Base-by-base conservation (phyloP, 2,329 filamentous ascomycete genomes). In the Colletotrichum spaethianum region DNA sequence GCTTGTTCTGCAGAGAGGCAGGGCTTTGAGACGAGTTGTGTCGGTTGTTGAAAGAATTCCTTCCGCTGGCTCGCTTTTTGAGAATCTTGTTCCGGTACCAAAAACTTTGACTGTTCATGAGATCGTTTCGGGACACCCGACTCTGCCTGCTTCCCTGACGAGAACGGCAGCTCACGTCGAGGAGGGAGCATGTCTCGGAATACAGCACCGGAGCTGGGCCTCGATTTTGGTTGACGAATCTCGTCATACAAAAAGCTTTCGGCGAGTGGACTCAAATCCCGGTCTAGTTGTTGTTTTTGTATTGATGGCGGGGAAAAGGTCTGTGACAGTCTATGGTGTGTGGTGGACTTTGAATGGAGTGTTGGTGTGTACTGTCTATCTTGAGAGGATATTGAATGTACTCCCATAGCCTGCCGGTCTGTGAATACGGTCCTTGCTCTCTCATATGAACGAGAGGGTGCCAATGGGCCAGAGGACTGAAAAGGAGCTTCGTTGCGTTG, bases 161-260 rank as follows among this genome's bases (percentile, higher is more conserved):
- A 16, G 60, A 63, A 63, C 23, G 60, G 60, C 46, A 63, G 60
- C 44, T 52, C 44, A 40, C 60, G 60, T 1, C 60, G 60, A 50
- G 60, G 60, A 50, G 60, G 60, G 23, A 63, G 60, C 60, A 63
- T 63, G 5, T 63, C 60, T 28, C 36, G 60, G 16, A 63, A 18
- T 26, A 36, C n/a, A 16, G 31, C 33, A 28, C 31, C 36, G 12
- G 60, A 52, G 20, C 23, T n/a, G 31, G 33, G 33, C 4, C 60
- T 40, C 2, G 23, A 38, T 40, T 16, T 52, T 40, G 14, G 46
- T 40, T 63, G 16, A n/a, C 26, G 44, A 38, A 38, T 28, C 60
- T 50, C 28, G 33, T 36, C 33, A 14, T 52, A 12, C 8, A 33
- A 36, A 20, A 52, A 5, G 18, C 23, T 44, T 23, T 52, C 60